A percentile compares a stretch with the other conserved stretches of the same genome.
phyloP scores from a whole-genome alignment of 78 protist genomes.

The Dictyostelium intermedium region DNA sequence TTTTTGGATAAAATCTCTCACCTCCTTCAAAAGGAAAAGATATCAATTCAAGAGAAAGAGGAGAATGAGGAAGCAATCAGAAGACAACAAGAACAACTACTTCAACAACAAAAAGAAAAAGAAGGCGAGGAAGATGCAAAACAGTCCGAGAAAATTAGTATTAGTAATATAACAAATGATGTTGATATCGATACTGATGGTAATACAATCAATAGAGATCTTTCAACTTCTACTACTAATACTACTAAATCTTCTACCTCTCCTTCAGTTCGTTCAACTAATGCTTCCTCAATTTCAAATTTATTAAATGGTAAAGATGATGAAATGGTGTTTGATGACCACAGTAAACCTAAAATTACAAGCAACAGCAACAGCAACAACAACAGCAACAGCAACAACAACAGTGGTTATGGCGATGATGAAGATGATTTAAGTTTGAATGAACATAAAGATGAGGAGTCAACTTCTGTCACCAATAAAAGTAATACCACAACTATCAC shows the following conservation, averaged over 20 bases:
- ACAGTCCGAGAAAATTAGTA: not conserved
- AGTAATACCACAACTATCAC: not conserved
- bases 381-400: no score
- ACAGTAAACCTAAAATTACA: not conserved
- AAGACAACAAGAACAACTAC: constrained; percentile 10
- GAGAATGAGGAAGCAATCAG: constrained; percentile 20
- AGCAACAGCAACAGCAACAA: no score
- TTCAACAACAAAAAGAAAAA: not conserved
- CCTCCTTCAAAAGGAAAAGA: constrained; percentile 69
- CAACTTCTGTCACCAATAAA: not conserved
- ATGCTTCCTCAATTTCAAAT: not conserved
- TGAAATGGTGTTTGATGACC: no score
- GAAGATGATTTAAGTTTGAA: not conserved
- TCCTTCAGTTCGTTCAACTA: not conserved
- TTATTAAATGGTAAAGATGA: not conserved
- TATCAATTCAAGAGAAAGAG: constrained; percentile 20
- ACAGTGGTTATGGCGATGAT: not conserved
- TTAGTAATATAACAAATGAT: not conserved
- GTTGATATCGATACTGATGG: not conserved
- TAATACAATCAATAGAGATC: not conserved
- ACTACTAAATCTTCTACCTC: no score
- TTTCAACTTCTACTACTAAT: not conserved
- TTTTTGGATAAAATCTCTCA: constrained; percentile 71
- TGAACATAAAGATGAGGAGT: not conserved
- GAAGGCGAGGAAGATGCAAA: not conserved